Evolutionary conservation across 2,329 filamentous ascomycete genomes (phyloP), one percentile per base, ranked within the genome.

Genomic region (Monosporascus sp.): DNA sequence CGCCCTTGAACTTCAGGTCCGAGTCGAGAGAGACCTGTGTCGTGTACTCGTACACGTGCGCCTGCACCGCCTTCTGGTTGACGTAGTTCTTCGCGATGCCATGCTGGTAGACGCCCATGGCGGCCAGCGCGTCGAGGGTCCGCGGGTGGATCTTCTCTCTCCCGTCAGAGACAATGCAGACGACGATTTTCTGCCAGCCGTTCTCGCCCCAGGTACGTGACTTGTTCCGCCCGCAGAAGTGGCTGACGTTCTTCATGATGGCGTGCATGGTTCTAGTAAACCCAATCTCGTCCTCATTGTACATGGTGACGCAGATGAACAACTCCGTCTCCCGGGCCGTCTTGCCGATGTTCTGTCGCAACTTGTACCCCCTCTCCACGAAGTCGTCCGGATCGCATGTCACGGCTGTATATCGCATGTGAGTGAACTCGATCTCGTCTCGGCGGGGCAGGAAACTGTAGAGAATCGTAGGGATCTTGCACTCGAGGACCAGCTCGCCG

Each of bases 111-210:
- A 97, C 91, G 56, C 94, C 94, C 85, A 99, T 94, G 35, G 94
- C 94, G 11, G 95, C 94, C 57, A 99, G 76, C 6, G 91, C 94
- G 68, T 99, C 95, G 1, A 99, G 81, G 0, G 94, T 97, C 53
- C 94, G 82, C 14, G 91, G 90, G 68, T 99, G 90, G 35, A 99
- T 93, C 72, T 91, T 91, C 50, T 68, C 66, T 58, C 94, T 91
- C 55, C 94, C 94, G 66, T 99, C 94, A 64, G 91, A 97, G 60
- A 99, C 94, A 45, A 99, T 85, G 70, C 93, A 97, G 11, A 99
- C 94, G 9, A 99, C 94, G 64, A 99, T 97, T 78, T 99, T 99
- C 77, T 99, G 97, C 94, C 94, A 99, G 5, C 93, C 92, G 64
- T 96, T 90, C 70, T 95, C 94, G 60, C 94, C 94, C 94, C 94